phyloP scores from a whole-genome alignment of 164 flowering plant genomes.

The Protea cynaroides region DNA sequence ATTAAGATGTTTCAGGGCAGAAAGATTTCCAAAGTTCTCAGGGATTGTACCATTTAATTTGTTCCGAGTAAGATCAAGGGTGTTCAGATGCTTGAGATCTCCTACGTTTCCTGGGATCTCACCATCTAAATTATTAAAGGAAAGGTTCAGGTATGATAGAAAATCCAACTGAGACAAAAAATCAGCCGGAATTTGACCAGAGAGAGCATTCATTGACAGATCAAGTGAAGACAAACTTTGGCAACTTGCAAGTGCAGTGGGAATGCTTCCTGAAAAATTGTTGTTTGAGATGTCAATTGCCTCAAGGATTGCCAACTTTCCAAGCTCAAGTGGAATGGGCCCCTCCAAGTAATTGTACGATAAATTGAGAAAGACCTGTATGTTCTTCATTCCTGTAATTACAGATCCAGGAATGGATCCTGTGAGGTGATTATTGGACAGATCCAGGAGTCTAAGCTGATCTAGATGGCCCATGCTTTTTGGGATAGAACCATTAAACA shows the following conservation, averaged over 20 bases:
- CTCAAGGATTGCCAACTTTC: slow-evolving; percentile 30
- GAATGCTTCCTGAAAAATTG: slow-evolving; percentile 28
- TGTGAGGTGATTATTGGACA: slow-evolving; percentile 61
- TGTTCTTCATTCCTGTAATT: slow-evolving; percentile 68
- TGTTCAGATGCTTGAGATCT: background rate
- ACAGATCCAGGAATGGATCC: slow-evolving; percentile 72
- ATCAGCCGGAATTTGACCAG: slow-evolving; percentile 28
- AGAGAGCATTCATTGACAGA: slow-evolving; percentile 27
- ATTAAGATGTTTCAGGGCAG: slow-evolving; percentile 49
- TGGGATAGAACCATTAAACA: slow-evolving; percentile 23
- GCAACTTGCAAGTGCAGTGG: slow-evolving; percentile 31
- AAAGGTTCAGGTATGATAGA: slow-evolving; percentile 42
- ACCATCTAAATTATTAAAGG: slow-evolving; percentile 44
- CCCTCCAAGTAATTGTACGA: slow-evolving; percentile 43
- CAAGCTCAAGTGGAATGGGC: slow-evolving; percentile 41
- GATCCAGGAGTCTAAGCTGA: slow-evolving; percentile 31
- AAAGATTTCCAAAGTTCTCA: too few relatives aligned
- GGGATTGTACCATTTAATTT: too few relatives aligned
- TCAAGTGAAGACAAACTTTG: slow-evolving; percentile 28
- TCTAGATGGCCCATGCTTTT: slow-evolving; percentile 22
- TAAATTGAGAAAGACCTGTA: slow-evolving; percentile 65
- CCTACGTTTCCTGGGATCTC: slow-evolving; percentile 29
- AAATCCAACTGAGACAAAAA: slow-evolving; percentile 13
- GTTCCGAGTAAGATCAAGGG: slow-evolving; percentile 24
- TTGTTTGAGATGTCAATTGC: slow-evolving; percentile 41